A percentile compares a stretch with the other conserved stretches of the same genome.
These are phyloP conservation scores for Meira miltonrushii DNA, from an alignment of 1,284 basidiomycete genomes.

Conservation along the genomic window DNA sequence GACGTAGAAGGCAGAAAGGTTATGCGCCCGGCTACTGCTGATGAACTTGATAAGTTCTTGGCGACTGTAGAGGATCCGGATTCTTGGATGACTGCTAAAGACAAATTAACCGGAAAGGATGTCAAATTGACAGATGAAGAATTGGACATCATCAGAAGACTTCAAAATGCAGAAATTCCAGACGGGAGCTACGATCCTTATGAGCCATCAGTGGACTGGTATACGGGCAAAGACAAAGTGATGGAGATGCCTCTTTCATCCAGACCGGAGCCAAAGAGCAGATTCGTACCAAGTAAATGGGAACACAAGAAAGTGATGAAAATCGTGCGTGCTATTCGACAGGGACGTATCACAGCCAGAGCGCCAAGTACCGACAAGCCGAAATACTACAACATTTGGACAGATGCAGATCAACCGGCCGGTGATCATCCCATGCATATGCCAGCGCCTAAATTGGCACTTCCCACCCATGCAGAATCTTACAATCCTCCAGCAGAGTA, in stretches of 20 bases:
- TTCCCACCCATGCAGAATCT: conserved; percentile 88
- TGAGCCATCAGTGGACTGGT: conserved; percentile 90
- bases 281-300: conserved; percentile 98
- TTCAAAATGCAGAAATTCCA: conserved; percentile 86
- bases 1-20: conserved; percentile 91
- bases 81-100: conserved; percentile 89
- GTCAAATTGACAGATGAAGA: conserved; percentile 84
- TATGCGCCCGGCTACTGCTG: conserved; percentile 85
- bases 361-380: conserved; percentile 66
- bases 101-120: conserved; percentile 79
- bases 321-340: conserved; percentile 94
- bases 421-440: conserved; percentile 64
- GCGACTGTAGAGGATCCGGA: conserved; percentile 86
- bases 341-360: conserved; percentile 84
- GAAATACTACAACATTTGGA: conserved; percentile 86
- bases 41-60: conserved; percentile 96
- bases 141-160: conserved; percentile 84
- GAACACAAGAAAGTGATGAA: conserved; percentile 99
- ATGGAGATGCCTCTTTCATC: conserved; percentile 85
- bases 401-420: conserved; percentile 55
- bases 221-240: conserved; percentile 90
- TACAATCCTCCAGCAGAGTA: conserved; percentile 99
- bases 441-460: conserved; percentile 82
- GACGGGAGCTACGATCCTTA: conserved; percentile 76
- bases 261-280: conserved; percentile 88